Base-by-base conservation (phyloP, 2,329 filamentous ascomycete genomes). In the Alternaria arborescens region DNA sequence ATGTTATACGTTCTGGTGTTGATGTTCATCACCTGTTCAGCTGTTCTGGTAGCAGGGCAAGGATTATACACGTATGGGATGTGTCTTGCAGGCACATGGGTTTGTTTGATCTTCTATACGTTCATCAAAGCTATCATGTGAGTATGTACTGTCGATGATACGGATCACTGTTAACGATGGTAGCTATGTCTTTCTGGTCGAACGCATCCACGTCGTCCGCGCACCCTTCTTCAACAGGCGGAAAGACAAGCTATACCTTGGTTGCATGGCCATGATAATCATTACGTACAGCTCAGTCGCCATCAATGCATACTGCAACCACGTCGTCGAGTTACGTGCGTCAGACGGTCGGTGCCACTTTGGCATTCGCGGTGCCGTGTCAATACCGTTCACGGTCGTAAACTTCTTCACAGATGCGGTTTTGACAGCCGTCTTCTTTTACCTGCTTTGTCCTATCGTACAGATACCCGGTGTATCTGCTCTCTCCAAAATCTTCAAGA, bases 91-190 rank as follows among this genome's bases (percentile, higher is more conserved):
- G 77, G 71, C 3, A 77, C 78, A 38, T 75, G 77, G 65, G 62
- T 77, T 18, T 81, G 79, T 56, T 61, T 80, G 20, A 68, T 73
- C 20, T 78, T 79, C 58, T 80, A 79, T 58, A 65, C 77, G 18
- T 56, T 60, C 11, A 70, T 65, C 54, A 80, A 81, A 53, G 60
- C 68, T 18, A 44, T 68, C 24, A 69, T 78, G 50, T 69, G 36
- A 54, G 59, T 43, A 8, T 26, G 28, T 2, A 32, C 30, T 6
- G 26, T 34, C 3, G 11, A 28, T 5, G n/a, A 4, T n/a, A 22
- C n/a, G 16, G 24, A 4, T 0, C 16, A 22, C 43, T 16, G 2
- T 22, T 16, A 30, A 26, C 18, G n/a, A 24, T 52, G 26, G 43
- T 20, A 70, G 71, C 26, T 79, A 80, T 46, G 58, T 77, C 12